A percentile compares a stretch with the other conserved stretches of the same genome.
Evolutionary conservation across 1,139 yeast genomes (phyloP).

Genomic region (Yamadazyma triangularis): DNA sequence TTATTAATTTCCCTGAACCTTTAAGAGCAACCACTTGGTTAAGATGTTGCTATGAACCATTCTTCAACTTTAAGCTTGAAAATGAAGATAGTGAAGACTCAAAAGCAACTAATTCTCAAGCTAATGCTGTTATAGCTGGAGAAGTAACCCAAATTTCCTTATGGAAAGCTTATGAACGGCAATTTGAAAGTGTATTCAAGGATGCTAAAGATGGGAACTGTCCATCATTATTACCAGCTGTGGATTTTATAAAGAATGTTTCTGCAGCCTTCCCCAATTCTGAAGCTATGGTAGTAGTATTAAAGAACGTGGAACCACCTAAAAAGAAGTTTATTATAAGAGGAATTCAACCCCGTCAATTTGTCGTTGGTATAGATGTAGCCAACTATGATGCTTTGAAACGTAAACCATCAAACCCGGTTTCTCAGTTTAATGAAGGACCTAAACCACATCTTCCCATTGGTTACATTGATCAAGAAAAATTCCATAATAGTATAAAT

Average conservation of each 20-base stretch:
- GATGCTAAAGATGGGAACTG: slow-evolving; percentile 38
- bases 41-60: slow-evolving; percentile 83
- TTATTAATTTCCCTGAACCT: slow-evolving; percentile 75
- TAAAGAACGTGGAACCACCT: slow-evolving; percentile 45
- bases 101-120: slow-evolving; percentile 3
- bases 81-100: slow-evolving; percentile 3
- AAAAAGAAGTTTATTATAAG: slow-evolving; percentile 80
- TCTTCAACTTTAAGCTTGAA: slow-evolving; percentile 12
- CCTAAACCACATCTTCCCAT: slow-evolving; percentile 22
- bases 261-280: slow-evolving; percentile 88
- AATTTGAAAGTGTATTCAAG: slow-evolving; percentile 51
- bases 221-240: slow-evolving; percentile 81
- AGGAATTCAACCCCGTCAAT: slow-evolving; percentile 62
- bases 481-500: slow-evolving; percentile 27
- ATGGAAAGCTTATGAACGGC: slow-evolving; percentile 93
- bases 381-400: slow-evolving; percentile 45
- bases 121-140: slow-evolving; percentile 38
- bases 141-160: slow-evolving; percentile 94
- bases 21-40: slow-evolving; percentile 93
- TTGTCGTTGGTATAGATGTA: slow-evolving; percentile 39
- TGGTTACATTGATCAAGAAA: slow-evolving; percentile 35
- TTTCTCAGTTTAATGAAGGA: slow-evolving; percentile 9
- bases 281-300: slow-evolving; percentile 83
- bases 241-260: slow-evolving; percentile 92
- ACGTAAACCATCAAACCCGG: slow-evolving; percentile 13